A percentile compares a stretch with the other conserved stretches of the same genome.
Evolutionary conservation across 345 rosid genomes (phyloP).

Genomic region (Eucalyptus lansdowneana): DNA sequence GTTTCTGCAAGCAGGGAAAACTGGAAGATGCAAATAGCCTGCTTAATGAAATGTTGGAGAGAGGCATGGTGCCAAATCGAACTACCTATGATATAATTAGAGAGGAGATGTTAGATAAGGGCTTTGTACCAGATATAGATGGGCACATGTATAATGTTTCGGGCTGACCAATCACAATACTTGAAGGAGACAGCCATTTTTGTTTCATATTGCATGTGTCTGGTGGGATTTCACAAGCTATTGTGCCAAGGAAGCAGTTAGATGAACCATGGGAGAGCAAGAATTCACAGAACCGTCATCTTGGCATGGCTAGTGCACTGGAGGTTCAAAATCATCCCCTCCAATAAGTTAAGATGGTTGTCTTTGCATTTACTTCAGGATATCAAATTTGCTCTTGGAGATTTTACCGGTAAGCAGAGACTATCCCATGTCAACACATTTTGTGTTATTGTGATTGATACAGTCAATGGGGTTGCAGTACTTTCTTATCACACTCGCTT

Average conservation of each 20-base stretch:
- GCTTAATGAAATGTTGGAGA: constrained; percentile 88
- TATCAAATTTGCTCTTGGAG: not conserved
- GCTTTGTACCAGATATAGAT: constrained; percentile 76
- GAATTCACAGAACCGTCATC: not conserved
- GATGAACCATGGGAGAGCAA: not conserved
- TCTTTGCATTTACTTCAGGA: not conserved
- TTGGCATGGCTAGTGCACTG: not conserved
- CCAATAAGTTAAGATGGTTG: not conserved
- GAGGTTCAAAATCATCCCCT: not conserved
- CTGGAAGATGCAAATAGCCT: constrained; percentile 60
- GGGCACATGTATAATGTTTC: constrained; percentile 54
- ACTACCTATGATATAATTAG: constrained; percentile 55
- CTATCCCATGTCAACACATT: not conserved
- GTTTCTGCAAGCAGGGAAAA: constrained; percentile 51
- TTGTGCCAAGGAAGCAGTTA: not conserved
- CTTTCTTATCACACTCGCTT: not conserved
- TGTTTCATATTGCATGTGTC: not conserved
- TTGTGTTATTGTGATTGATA: not conserved
- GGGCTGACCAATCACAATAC: not conserved
- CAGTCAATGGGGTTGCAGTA: not conserved
- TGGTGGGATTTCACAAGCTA: not conserved
- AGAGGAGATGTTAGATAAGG: constrained; percentile 73
- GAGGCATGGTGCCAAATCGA: constrained; percentile 61
- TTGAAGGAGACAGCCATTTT: not conserved
- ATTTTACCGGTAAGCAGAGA: not conserved